These are phyloP conservation scores for Diaporthe sp. DNA, from an alignment of 2,329 filamentous ascomycete genomes.

Conservation along the genomic window DNA sequence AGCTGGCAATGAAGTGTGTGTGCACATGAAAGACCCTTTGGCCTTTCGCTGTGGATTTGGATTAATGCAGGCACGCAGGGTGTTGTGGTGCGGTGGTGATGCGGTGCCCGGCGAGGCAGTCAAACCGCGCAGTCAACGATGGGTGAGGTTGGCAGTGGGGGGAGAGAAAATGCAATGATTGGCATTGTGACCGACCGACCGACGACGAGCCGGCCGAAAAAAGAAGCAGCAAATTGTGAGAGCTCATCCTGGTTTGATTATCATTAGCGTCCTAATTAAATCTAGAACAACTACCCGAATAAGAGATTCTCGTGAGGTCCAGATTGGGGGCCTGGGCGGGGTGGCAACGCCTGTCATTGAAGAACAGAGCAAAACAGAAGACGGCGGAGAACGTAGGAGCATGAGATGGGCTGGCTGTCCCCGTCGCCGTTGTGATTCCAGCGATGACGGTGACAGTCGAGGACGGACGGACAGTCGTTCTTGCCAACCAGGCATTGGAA, in stretches of 20 bases:
- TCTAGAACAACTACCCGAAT: conserved; percentile 25
- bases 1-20: background rate
- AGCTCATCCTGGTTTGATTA: conserved; percentile 32
- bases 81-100: background rate
- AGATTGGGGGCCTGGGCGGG: conserved; percentile 19
- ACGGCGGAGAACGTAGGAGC: background rate
- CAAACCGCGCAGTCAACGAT: background rate
- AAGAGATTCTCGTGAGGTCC: conserved; percentile 27
- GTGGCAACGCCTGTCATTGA: background rate
- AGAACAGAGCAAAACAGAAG: background rate
- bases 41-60: background rate
- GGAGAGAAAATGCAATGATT: conserved; percentile 9
- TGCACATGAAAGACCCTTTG: background rate
- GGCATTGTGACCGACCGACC: conserved; percentile 30
- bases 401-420: background rate
- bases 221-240: conserved; percentile 36
- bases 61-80: background rate
- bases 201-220: conserved; percentile 29
- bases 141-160: conserved; percentile 24
- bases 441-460: background rate
- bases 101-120: background rate
- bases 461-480: no score
- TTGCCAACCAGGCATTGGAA: background rate
- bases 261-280: conserved; percentile 33
- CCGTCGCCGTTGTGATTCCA: background rate